Conservation (phyloP, 1,284 basidiomycete genomes). For the Athelia psychrophila region DNA sequence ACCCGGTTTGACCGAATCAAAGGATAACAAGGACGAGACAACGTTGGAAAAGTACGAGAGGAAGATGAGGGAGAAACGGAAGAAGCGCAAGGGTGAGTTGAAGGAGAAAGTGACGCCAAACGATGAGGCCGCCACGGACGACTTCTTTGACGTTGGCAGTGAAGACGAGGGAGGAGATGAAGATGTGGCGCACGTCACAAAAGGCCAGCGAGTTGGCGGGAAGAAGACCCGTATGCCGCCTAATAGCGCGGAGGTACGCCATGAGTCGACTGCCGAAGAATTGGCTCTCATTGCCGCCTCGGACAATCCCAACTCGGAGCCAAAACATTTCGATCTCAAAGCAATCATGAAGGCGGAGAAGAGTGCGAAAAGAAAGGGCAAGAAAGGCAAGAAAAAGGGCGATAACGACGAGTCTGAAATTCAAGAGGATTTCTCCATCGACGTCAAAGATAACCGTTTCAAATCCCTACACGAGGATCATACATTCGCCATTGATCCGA, state of each 20-base stretch:
- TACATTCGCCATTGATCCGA: conserved; percentile 94
- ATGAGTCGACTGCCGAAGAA: conserved; percentile 53
- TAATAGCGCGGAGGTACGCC: conserved; percentile 9
- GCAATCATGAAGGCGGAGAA: conserved; percentile 88
- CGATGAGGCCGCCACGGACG: conserved; percentile 43
- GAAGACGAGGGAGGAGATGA: conserved; percentile 33
- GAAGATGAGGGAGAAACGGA: conserved; percentile 85
- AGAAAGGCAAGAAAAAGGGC: conserved; percentile 41
- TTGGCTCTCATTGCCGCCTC: conserved; percentile 63
- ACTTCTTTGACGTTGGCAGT: conserved; percentile 69
- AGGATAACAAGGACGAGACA: conserved; percentile 68
- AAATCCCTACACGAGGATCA: conserved; percentile 86
- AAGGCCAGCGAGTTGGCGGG: conserved; percentile 23
- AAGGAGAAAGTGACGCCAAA: conserved; percentile 21
- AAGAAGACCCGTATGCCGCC: conserved; percentile 9
- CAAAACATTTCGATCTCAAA: conserved; percentile 90
- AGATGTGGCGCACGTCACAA: conserved; percentile 15
- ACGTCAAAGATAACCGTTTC: conserved; percentile 90
- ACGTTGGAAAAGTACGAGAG: conserved; percentile 83
- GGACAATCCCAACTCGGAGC: conserved; percentile 50
- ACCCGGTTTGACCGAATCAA: conserved; percentile 68
- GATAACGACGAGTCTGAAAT: conserved; percentile 54
- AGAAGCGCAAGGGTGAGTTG: conserved; percentile 70
- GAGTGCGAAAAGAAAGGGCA: conserved; percentile 49
- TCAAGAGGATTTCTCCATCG: conserved; percentile 80